These are phyloP conservation scores for Ensete glaucum DNA, from an alignment of 176 grass and related monocot species.

Conservation along the genomic window DNA sequence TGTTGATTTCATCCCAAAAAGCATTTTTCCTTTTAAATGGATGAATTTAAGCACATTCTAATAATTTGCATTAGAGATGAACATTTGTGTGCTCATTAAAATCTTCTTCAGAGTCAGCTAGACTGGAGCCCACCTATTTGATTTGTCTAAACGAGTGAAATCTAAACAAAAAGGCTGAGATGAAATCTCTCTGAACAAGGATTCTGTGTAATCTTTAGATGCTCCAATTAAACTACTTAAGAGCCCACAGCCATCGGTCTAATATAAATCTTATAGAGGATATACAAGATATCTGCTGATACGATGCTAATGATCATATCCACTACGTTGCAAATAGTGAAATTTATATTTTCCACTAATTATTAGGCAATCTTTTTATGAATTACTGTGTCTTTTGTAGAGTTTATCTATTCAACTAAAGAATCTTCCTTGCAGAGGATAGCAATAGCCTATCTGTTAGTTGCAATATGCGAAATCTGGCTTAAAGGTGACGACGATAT, in stretches of 20 bases:
- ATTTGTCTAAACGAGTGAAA: background rate
- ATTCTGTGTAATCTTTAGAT: background rate
- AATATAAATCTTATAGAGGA: background rate
- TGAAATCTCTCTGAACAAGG: too few relatives aligned
- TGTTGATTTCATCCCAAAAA: too few relatives aligned
- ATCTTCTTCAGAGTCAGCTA: too few relatives aligned
- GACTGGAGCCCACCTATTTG: background rate
- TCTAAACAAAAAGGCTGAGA: too few relatives aligned
- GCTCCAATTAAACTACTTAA: background rate
- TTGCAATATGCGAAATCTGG: conserved; percentile 75
- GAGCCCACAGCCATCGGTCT: background rate
- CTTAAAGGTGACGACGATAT: conserved; percentile 24
- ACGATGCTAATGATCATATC: background rate
- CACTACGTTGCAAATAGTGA: background rate
- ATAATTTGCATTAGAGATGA: too few relatives aligned
- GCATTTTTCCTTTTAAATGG: background rate
- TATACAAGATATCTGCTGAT: too few relatives aligned
- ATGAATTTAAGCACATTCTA: background rate
- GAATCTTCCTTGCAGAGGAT: conserved; percentile 42
- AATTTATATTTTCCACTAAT: background rate
- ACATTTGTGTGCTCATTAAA: too few relatives aligned
- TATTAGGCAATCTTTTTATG: background rate
- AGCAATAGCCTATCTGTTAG: conserved; percentile 50
- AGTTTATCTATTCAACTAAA: background rate
- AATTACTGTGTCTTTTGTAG: background rate